A percentile compares a stretch with the other conserved stretches of the same genome.
These are phyloP conservation scores for Ustilago hordei DNA, from an alignment of 1,284 basidiomycete species.

Conservation along the genomic window DNA sequence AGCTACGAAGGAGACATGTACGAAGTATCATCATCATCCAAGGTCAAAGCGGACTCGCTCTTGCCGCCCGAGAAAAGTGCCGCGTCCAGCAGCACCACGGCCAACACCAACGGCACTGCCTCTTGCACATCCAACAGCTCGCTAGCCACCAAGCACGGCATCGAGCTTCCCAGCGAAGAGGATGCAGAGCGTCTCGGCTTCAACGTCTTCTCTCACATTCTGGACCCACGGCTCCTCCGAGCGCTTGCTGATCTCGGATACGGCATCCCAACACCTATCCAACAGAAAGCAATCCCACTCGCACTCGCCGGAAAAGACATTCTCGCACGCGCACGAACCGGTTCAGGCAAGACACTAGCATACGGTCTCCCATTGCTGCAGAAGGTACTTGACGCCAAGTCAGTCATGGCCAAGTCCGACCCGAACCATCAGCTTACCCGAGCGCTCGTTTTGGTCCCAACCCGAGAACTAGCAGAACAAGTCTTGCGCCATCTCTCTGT, in stretches of 20 bases:
- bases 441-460: conserved; percentile 90
- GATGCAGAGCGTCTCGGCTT: conserved; percentile 52
- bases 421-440: conserved; percentile 76
- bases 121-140: conserved; percentile 10
- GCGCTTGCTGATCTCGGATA: conserved; percentile 85
- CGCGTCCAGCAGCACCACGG: neutral
- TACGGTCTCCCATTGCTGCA: conserved; percentile 93
- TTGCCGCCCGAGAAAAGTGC: conserved; percentile 17
- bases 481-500: conserved; percentile 79
- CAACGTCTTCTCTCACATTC: conserved; percentile 75
- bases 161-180: conserved; percentile 43
- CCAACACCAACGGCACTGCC: conserved; percentile 11
- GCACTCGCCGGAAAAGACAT: conserved; percentile 92
- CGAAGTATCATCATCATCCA: conserved; percentile 40
- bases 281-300: conserved; percentile 81
- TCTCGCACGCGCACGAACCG: conserved; percentile 91
- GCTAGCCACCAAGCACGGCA: conserved; percentile 31
- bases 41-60: conserved; percentile 47
- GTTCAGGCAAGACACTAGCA: conserved; percentile 96
- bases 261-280: conserved; percentile 83
- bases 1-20: conserved; percentile 17
- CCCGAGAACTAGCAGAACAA: conserved; percentile 91
- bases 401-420: conserved; percentile 69
- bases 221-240: conserved; percentile 79
- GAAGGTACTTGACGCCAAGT: conserved; percentile 85